Evolutionary conservation across 2,329 filamentous ascomycete genomes (phyloP).

Genomic region (Neofusicoccum cordaticola): DNA sequence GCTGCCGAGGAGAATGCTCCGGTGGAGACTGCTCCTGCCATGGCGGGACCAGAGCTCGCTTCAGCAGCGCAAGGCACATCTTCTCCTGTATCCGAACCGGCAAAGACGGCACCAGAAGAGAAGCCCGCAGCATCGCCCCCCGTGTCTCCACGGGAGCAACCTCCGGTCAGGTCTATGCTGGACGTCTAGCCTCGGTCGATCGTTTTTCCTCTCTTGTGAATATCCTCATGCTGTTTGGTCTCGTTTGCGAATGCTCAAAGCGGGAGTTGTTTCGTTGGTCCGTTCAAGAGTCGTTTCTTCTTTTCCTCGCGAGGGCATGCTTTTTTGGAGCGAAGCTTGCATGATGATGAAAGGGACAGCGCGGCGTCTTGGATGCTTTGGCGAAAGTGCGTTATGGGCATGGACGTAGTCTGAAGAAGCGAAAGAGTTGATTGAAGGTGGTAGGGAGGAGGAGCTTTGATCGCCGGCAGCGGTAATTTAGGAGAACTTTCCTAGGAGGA

Average conservation of each 20-base stretch:
- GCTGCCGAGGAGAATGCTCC: not conserved
- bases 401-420: not conserved
- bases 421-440: not conserved
- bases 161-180: constrained; percentile 14
- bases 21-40: not conserved
- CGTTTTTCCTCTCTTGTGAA: not conserved
- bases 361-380: constrained; percentile 3
- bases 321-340: not conserved
- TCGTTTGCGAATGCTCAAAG: not conserved
- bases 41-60: not conserved
- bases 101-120: not conserved
- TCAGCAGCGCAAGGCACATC: not conserved
- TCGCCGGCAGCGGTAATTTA: not conserved
- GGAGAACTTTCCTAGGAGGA: not conserved
- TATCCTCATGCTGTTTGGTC: not conserved
- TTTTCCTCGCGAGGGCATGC: not conserved
- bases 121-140: not conserved
- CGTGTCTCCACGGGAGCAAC: not conserved
- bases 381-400: not conserved
- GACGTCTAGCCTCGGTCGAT: not conserved
- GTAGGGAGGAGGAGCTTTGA: not conserved
- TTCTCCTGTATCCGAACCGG: not conserved
- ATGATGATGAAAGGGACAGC: constrained; percentile 3
- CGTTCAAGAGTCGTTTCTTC: not conserved
- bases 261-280: not conserved